Conservation (phyloP, 257 asterid genomes). For the Solanum pimpinellifolium region DNA sequence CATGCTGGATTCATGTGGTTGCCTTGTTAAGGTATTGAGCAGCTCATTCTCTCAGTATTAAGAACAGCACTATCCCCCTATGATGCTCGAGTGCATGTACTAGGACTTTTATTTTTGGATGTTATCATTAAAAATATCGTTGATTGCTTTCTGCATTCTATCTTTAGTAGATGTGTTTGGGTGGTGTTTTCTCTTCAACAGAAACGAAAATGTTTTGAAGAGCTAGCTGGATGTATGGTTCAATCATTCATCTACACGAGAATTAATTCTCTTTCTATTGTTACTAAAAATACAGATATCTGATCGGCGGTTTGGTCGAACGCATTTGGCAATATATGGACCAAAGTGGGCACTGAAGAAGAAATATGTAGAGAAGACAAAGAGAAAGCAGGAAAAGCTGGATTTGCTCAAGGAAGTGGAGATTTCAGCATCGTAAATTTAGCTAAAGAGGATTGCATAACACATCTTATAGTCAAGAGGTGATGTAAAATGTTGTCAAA, state of each 20-base stretch:
- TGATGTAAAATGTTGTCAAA: background rate
- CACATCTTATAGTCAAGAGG: background rate
- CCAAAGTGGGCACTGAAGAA: slow-evolving; percentile 88
- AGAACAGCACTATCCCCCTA: background rate
- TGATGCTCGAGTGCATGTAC: background rate
- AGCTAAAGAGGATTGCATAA: background rate
- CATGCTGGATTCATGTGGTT: slow-evolving; percentile 71
- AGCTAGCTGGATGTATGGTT: background rate
- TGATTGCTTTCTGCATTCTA: background rate
- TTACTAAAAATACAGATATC: slow-evolving; percentile 49
- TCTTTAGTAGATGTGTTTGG: background rate
- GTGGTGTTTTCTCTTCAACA: background rate
- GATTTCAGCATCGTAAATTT: background rate
- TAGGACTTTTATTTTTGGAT: background rate
- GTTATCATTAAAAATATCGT: background rate
- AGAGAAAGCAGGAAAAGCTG: background rate
- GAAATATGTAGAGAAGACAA: slow-evolving; percentile 19
- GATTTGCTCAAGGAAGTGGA: background rate
- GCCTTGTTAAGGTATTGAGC: slow-evolving; percentile 58
- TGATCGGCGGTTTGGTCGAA: slow-evolving; percentile 96
- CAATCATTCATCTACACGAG: background rate
- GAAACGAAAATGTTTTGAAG: background rate
- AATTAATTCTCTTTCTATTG: background rate
- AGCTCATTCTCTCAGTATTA: background rate
- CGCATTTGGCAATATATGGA: slow-evolving; percentile 88